Percentiles rank a stretch among this genome's conserved stretches.
phyloP scores from a whole-genome alignment of 352 stramenopile species.

The Globisporangium emineosum region DNA sequence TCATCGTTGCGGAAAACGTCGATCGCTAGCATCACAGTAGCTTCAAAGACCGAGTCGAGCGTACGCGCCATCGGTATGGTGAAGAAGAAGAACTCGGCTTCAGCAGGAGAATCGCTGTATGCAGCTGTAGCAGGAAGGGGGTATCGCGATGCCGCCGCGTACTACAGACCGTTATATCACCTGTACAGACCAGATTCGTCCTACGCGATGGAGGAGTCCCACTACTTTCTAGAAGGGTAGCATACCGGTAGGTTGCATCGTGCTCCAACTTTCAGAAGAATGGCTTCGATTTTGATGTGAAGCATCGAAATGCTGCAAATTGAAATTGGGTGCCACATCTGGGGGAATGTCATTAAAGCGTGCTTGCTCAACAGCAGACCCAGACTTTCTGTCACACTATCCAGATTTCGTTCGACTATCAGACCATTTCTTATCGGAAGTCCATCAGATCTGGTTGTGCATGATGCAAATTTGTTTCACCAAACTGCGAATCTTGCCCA shows the following conservation, averaged over 20 bases:
- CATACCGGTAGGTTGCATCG: background rate
- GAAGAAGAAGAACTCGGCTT: background rate
- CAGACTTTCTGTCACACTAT: no score
- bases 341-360: no score
- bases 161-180: slow-evolving; percentile 12
- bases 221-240: slow-evolving; percentile 15
- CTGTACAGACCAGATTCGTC: slow-evolving; percentile 1
- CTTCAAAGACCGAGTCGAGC: background rate
- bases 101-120: background rate
- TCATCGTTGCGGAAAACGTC: slow-evolving; percentile 7
- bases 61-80: background rate
- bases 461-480: no score
- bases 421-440: no score
- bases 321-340: no score
- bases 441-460: no score
- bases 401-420: no score
- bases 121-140: background rate
- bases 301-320: no score
- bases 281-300: no score
- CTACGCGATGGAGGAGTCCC: slow-evolving; percentile 14
- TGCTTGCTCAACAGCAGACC: no score
- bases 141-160: slow-evolving; percentile 5
- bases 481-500: no score
- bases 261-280: no score
- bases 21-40: background rate